Evolutionary conservation across 805 yeast genomes (phyloP).

Genomic region (Cyberlindnera veronae): DNA sequence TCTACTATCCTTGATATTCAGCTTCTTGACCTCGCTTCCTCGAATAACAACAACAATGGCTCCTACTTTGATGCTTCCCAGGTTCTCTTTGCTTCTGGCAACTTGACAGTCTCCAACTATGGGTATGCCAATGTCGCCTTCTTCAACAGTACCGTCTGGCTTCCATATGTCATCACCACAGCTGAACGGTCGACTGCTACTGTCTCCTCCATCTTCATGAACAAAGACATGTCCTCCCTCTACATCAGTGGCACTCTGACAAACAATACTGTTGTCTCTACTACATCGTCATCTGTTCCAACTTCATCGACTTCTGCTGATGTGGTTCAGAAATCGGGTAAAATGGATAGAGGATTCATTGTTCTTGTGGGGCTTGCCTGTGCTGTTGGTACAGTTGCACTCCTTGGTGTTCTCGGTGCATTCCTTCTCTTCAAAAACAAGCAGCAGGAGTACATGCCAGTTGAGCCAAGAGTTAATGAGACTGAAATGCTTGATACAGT

Average conservation of each 20-base stretch:
- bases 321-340: conserved; percentile 15
- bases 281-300: conserved; percentile 19
- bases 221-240: conserved; percentile 35
- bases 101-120: conserved; percentile 42
- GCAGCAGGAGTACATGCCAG: conserved; percentile 40
- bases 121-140: conserved; percentile 61
- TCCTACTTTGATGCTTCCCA: conserved; percentile 41
- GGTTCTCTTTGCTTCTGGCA: conserved; percentile 57
- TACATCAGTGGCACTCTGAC: conserved; percentile 27
- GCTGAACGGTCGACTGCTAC: conserved; percentile 22
- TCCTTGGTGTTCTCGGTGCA: conserved; percentile 39
- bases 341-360: conserved; percentile 53
- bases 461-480: conserved; percentile 56
- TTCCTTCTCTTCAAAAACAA: conserved; percentile 35
- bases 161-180: conserved; percentile 53
- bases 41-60: conserved; percentile 31
- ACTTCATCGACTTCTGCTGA: conserved; percentile 16
- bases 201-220: conserved; percentile 32
- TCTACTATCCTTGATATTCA: conserved; percentile 44
- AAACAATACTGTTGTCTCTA: conserved; percentile 18
- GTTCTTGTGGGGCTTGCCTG: conserved; percentile 68
- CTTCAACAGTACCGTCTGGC: conserved; percentile 65
- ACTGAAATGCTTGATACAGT: conserved; percentile 58
- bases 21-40: conserved; percentile 34
- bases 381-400: conserved; percentile 49